Base-by-base conservation (phyloP, 306 rosid species). In the Vigna unguiculata region DNA sequence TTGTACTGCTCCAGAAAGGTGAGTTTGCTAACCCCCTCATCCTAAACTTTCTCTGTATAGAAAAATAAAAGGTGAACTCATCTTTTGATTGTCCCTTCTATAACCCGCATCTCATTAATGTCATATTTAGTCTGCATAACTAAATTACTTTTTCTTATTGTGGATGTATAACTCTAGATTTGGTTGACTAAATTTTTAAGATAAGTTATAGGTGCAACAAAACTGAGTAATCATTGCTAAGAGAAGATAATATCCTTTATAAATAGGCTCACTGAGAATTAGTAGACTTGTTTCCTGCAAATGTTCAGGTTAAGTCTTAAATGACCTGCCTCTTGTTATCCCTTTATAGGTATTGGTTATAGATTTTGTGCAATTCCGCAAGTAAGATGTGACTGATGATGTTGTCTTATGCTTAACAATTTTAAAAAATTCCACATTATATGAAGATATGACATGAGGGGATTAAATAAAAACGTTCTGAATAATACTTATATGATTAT, bases 1-100 rank as follows among this genome's bases (percentile, higher is more conserved):
- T 81, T 76, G 88, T 74, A 90, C 98, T 83, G 97, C 98, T 65
- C 98, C 98, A 78, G 89, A 89, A 88, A 89, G 96, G 98, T 94
- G 67, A 81, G 25, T 72, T 78, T 68, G 76, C 70, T 19, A 75
- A 24, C 78, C 41, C 52, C n/a, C 32, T 43, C n/a, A 22, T 4
- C 40, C 14, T 11, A 45, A 65, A 62, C 36, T 55, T 59, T 41
- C 28, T 11, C 13, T 69, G 32, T 65, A 68, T 74, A 38, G n/a
- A 36, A 49, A 34, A 62, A 34, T 51, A 91, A 91, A 84, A 81
- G 88, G 92, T 83, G 48, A 72, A 34, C 72, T 76, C 63, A 66
- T 52, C 30, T 65, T 69, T 47, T 36, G 32, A 41, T 55, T 47
- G 25, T 52, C 55, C 38, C 48, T 24, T 66, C 16, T 21, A 12